Conservation (phyloP, 257 asterid species). For the Solanum sejunctum region DNA sequence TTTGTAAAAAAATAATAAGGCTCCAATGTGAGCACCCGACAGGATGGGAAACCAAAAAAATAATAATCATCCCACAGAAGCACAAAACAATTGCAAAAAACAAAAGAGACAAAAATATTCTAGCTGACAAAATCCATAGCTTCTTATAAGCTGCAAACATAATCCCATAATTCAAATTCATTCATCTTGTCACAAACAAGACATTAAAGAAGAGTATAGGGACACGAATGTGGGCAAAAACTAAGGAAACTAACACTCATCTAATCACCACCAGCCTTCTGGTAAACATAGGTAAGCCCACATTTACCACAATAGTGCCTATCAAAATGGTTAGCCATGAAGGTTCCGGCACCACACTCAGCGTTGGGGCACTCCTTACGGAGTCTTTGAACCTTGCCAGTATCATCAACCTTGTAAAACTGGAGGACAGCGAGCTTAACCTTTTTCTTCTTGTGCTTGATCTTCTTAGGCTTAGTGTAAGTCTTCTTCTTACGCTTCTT, state of each 20-base stretch:
- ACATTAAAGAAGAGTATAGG: neutral
- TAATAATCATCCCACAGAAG: neutral
- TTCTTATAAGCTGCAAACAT: neutral
- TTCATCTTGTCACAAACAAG: neutral
- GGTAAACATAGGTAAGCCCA: conserved; percentile 33
- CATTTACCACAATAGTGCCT: conserved; percentile 31
- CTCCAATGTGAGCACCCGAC: no score
- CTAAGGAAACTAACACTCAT: neutral
- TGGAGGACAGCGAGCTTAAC: conserved; percentile 25
- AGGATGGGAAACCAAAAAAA: no score
- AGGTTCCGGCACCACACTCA: conserved; percentile 28
- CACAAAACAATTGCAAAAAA: neutral
- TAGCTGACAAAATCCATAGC: neutral
- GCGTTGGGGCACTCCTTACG: conserved; percentile 30
- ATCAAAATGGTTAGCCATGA: conserved; percentile 32
- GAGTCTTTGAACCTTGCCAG: conserved; percentile 28
- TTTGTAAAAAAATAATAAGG: no score
- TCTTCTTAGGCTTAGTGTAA: conserved; percentile 31
- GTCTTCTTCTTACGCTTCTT: conserved; percentile 35
- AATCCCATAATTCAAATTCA: neutral
- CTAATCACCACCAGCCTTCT: conserved; percentile 27
- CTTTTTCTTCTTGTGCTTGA: conserved; percentile 30
- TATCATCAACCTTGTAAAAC: conserved; percentile 27
- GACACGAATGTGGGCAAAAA: neutral
- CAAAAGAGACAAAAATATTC: neutral